Percentiles rank a stretch among this genome's conserved stretches.
phyloP scores from a whole-genome alignment of 2,329 filamentous ascomycete species.

The Basipetospora chlamydospora region DNA sequence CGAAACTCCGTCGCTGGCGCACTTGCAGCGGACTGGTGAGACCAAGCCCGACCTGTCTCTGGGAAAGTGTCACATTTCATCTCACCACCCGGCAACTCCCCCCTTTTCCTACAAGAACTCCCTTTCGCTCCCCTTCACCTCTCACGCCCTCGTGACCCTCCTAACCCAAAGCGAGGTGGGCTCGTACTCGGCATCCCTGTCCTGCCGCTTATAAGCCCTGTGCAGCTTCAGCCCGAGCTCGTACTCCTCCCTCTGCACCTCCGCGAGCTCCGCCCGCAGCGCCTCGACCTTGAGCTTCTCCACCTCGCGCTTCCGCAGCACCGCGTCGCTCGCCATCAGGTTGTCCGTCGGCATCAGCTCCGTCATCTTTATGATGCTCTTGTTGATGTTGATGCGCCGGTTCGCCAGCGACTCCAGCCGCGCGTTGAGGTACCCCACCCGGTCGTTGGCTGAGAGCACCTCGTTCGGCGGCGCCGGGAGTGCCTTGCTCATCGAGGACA shows the following conservation, averaged over 20 bases:
- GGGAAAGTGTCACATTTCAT: too few relatives aligned
- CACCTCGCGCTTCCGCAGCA: constrained; percentile 37
- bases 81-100: too few relatives aligned
- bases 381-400: constrained; percentile 56
- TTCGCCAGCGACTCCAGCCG: constrained; percentile 50
- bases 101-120: too few relatives aligned
- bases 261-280: constrained; percentile 51
- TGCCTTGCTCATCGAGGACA: constrained; percentile 34
- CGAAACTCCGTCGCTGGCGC: too few relatives aligned
- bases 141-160: constrained; percentile 42
- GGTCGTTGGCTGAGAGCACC: constrained; percentile 39
- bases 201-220: constrained; percentile 59
- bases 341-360: constrained; percentile 61
- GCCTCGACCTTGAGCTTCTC: constrained; percentile 53
- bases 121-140: background rate
- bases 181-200: constrained; percentile 50
- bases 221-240: constrained; percentile 64
- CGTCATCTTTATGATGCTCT: constrained; percentile 61
- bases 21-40: too few relatives aligned
- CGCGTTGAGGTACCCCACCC: constrained; percentile 51
- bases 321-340: constrained; percentile 51
- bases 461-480: constrained; percentile 52
- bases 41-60: too few relatives aligned
- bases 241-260: constrained; percentile 63
- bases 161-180: constrained; percentile 64